phyloP scores from a whole-genome alignment of 306 rosid genomes.

The Quercus aquifolioides region DNA sequence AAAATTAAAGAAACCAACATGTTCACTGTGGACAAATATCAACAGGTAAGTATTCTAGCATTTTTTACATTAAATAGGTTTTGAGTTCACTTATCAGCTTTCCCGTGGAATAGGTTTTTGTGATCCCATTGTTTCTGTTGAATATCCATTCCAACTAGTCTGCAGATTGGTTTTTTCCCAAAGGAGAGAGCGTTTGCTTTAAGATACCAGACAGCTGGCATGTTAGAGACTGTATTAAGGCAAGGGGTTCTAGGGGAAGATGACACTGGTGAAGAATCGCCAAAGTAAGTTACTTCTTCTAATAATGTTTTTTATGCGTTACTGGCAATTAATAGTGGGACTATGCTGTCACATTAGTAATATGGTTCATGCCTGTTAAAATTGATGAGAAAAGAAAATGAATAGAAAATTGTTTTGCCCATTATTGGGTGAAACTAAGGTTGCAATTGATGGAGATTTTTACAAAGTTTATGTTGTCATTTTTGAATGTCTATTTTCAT shows the following conservation, averaged over 20 bases:
- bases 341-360: background rate
- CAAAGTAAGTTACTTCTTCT: conserved; percentile 50
- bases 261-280: conserved; percentile 92
- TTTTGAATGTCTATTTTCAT: background rate
- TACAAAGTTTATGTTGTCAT: background rate
- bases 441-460: conserved; percentile 8
- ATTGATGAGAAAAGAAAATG: background rate
- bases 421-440: conserved; percentile 5
- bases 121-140: conserved; percentile 47
- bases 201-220: conserved; percentile 95
- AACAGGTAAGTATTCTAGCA: conserved; percentile 64
- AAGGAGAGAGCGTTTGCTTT: conserved; percentile 82
- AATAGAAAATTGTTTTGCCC: background rate
- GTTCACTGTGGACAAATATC: conserved; percentile 92
- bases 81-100: background rate
- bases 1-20: conserved; percentile 91
- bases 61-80: conserved; percentile 5
- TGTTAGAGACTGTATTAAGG: conserved; percentile 82
- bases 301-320: conserved; percentile 1
- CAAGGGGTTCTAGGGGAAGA: conserved; percentile 96
- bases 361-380: background rate
- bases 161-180: conserved; percentile 96
- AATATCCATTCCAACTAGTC: conserved; percentile 66
- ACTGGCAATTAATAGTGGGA: background rate
- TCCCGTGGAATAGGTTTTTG: conserved; percentile 12